Base-by-base conservation (phyloP, 129 eudicot species). In the Saussurea involucrata region DNA sequence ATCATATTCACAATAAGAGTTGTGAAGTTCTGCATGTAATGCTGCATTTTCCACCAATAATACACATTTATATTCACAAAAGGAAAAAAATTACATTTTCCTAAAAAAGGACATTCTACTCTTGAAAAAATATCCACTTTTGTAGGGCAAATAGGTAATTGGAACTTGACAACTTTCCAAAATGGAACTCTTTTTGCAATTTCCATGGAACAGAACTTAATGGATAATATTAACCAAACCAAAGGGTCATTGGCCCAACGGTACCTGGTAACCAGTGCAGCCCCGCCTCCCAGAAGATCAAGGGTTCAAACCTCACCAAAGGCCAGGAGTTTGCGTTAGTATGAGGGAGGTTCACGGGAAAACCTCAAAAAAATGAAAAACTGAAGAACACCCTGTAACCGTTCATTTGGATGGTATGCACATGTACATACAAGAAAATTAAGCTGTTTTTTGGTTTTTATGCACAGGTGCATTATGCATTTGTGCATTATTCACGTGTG, bases 1-100 rank as follows among this genome's bases (percentile, higher is more conserved):
- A 95, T 92, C 85, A 92, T 73, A 66, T 92, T 85, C 83, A 95
- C 97, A 74, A 92, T 92, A 29, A 76, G 86, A 40, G 94, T 81
- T 76, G 84, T 85, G 88, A 95, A 95, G 79, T 84, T 92, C 86
- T 95, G 86, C 99, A 95, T 95, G 81, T 95, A 87, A 81, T 92
- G 78, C 97, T 95, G 89, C 72, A 85, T 67, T 76, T 67, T 42
- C 61, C 80, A 74, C 27, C 49, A 55, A 33, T 34, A 65, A 33
- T 6, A 44, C 44, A n/a, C 33, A 24, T 78, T 69, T 32, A 32
- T 27, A 36, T 28, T 33, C 46, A 64, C 49, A 18, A 44, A 68
- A 34, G 7, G 29, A 24, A 61, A 36, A 25, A 55, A 9, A n/a
- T n/a, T n/a, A 68, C 3, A 55, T 10, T 69, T 33, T 36, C 5